Conservation (phyloP, 345 rosid genomes). For the Citrus unshiu region DNA sequence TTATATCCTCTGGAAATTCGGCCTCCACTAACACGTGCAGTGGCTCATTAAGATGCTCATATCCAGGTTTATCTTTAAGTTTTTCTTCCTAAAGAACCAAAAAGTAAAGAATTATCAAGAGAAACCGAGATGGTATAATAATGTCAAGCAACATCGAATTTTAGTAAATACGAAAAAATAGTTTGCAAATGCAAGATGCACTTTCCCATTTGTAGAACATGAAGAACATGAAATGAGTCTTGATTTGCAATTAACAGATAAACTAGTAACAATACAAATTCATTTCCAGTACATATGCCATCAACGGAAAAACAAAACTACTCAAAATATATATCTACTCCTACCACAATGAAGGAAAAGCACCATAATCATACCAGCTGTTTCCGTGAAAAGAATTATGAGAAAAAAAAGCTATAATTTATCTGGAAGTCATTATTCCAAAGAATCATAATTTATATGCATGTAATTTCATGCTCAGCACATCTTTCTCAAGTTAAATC, state of each 20-base stretch:
- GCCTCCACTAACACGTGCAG: constrained; percentile 88
- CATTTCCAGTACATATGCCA: background rate
- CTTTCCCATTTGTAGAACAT: background rate
- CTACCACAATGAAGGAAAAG: background rate
- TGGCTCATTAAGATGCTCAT: constrained; percentile 90
- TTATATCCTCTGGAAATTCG: constrained; percentile 79
- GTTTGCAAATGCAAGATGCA: background rate
- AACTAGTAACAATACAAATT: background rate
- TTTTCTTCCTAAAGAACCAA: constrained; percentile 65
- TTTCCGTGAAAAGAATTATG: background rate
- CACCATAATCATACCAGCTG: background rate
- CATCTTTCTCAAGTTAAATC: background rate
- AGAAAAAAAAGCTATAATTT: background rate
- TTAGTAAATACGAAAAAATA: background rate
- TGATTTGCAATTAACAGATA: background rate
- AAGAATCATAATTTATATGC: background rate
- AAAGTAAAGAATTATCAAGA: background rate
- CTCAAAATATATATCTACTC: background rate
- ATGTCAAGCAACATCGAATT: background rate
- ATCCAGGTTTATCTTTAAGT: constrained; percentile 88
- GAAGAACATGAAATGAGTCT: background rate
- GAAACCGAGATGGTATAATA: constrained; percentile 3
- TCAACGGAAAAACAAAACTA: background rate
- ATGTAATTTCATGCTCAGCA: background rate
- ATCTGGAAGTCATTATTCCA: background rate